Evolutionary conservation across 768 basidiomycete species (phyloP).

Genomic region (Pulveroboletus ravenelii): DNA sequence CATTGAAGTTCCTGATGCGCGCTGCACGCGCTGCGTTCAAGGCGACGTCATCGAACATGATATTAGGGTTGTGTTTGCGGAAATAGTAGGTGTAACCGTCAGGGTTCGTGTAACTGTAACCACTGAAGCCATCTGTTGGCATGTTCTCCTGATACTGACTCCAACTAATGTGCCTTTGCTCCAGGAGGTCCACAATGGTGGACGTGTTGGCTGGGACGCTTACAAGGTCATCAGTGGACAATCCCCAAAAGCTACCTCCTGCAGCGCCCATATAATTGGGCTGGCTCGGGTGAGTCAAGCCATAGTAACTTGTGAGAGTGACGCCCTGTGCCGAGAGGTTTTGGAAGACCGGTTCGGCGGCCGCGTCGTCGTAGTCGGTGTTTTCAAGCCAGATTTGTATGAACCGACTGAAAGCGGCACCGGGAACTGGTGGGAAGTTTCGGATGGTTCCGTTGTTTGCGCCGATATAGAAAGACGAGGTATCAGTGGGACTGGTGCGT

Average conservation of each 20-base stretch:
- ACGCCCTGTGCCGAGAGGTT: slow-evolving; percentile 48
- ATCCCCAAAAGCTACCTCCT: slow-evolving; percentile 52
- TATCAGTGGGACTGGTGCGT: slow-evolving; percentile 22
- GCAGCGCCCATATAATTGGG: slow-evolving; percentile 51
- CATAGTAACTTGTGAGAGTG: slow-evolving; percentile 42
- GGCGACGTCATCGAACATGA: slow-evolving; percentile 49
- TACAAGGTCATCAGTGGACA: slow-evolving; percentile 35
- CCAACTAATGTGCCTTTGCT: slow-evolving; percentile 55
- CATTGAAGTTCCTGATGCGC: slow-evolving; percentile 56
- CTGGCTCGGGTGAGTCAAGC: slow-evolving; percentile 54
- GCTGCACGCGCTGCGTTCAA: slow-evolving; percentile 36
- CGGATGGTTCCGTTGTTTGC: slow-evolving; percentile 39
- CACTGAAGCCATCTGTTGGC: slow-evolving; percentile 45
- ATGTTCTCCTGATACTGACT: slow-evolving; percentile 57
- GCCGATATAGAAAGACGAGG: slow-evolving; percentile 39
- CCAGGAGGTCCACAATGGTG: slow-evolving; percentile 56
- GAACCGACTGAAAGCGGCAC: slow-evolving; percentile 45
- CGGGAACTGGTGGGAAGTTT: slow-evolving; percentile 35
- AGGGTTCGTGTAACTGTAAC: slow-evolving; percentile 34
- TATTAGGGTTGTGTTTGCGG: slow-evolving; percentile 54
- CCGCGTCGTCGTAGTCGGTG: slow-evolving; percentile 42
- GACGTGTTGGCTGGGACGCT: slow-evolving; percentile 44
- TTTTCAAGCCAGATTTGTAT: slow-evolving; percentile 62
- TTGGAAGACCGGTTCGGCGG: slow-evolving; percentile 25
- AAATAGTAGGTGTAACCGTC: slow-evolving; percentile 36